phyloP scores from a whole-genome alignment of 768 basidiomycete species.

The Hortiboletus campestris region DNA sequence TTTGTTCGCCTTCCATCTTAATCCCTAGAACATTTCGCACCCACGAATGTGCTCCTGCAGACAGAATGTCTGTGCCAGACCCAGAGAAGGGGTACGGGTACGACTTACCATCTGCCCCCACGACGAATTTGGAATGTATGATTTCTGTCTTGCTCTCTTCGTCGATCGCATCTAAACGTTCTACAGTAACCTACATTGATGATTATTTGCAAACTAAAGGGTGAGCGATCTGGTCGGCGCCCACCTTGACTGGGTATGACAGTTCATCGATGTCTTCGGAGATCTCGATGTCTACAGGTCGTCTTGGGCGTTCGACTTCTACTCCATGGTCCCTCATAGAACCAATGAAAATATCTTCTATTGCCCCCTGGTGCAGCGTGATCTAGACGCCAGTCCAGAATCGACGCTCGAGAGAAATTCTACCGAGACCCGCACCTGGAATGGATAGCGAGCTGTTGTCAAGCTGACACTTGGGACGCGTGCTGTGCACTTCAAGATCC shows the following conservation, averaged over 20 bases:
- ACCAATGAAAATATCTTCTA: too few relatives aligned
- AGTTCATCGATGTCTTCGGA: conserved; percentile 40
- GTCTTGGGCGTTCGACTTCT: too few relatives aligned
- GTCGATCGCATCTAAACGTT: conserved; percentile 23
- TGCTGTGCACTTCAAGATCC: conserved; percentile 49
- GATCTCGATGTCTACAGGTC: too few relatives aligned
- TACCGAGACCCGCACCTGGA: conserved; percentile 46
- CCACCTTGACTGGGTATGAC: conserved; percentile 34
- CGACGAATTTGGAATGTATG: conserved; percentile 35
- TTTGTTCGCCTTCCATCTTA: conserved; percentile 48
- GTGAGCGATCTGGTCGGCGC: neutral
- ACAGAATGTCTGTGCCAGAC: neutral
- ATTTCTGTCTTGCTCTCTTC: conserved; percentile 34
- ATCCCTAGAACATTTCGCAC: conserved; percentile 44
- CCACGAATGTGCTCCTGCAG: conserved; percentile 44
- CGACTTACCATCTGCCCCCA: conserved; percentile 37
- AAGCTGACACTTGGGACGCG: conserved; percentile 62
- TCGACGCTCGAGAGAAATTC: neutral
- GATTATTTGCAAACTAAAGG: neutral
- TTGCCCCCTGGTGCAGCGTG: too few relatives aligned
- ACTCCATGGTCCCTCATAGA: too few relatives aligned
- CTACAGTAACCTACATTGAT: conserved; percentile 21
- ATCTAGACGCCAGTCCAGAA: conserved; percentile 18
- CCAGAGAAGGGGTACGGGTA: neutral
- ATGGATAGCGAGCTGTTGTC: conserved; percentile 65